Conservation (phyloP, 495 filamentous ascomycete species). For the Cercophora samala region DNA sequence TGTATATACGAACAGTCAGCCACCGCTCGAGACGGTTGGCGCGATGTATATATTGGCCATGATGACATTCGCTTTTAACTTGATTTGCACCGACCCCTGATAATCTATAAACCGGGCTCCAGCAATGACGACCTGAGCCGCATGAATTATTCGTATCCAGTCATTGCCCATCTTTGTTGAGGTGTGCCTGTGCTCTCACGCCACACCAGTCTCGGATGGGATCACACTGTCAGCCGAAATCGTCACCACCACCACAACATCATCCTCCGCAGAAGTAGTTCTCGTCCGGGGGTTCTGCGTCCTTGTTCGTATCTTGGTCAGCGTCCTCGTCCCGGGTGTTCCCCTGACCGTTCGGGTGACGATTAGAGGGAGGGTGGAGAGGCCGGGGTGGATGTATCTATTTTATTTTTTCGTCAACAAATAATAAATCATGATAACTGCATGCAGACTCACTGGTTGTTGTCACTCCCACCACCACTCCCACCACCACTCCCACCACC, state of each 20-base stretch:
- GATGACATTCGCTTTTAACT: not conserved
- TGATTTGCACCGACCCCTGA: too few species aligned
- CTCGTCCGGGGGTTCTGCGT: not conserved
- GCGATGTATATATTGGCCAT: not conserved
- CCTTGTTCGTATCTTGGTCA: not conserved
- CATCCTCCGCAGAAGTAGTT: not conserved
- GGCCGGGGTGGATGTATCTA: not conserved
- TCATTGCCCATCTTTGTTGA: too few species aligned
- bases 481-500: not conserved
- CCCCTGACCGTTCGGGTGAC: not conserved
- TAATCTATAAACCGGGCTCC: too few species aligned
- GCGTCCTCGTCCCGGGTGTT: not conserved
- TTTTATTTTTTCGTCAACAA: not conserved
- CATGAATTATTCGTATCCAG: not conserved
- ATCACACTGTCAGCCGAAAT: not conserved
- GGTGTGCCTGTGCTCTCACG: too few species aligned
- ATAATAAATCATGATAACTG: too few species aligned
- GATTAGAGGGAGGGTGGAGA: not conserved
- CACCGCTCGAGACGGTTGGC: not conserved
- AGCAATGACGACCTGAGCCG: not conserved
- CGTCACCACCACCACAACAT: not conserved
- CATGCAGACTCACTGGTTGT: not conserved
- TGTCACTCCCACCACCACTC: not conserved
- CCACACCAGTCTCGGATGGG: not conserved
- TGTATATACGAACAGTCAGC: not conserved